Conservation (phyloP, 352 stramenopile genomes). For the Pythium chondricola region DNA sequence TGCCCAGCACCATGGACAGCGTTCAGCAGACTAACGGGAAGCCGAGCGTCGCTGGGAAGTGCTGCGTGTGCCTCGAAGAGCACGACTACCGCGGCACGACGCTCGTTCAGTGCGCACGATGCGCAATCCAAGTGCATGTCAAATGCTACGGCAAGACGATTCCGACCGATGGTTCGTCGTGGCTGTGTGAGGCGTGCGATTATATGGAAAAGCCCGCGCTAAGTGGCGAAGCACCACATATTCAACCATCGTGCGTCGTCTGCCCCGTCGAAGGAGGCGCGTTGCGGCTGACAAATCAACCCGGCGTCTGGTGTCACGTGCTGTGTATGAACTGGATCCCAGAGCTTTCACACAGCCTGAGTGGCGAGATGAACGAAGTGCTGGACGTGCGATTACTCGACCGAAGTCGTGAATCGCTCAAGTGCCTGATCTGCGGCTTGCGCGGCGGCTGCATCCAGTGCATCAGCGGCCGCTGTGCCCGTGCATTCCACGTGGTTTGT, state of each 20-base stretch:
- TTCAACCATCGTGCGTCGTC: constrained; percentile 56
- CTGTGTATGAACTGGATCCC: constrained; percentile 85
- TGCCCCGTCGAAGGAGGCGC: constrained; percentile 66
- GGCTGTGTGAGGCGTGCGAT: constrained; percentile 65
- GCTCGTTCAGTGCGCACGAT: constrained; percentile 58
- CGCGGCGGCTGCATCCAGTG: constrained; percentile 86
- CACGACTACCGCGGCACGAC: constrained; percentile 51
- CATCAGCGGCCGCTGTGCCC: constrained; percentile 73
- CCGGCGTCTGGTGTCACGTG: constrained; percentile 71
- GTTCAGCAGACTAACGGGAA: not conserved
- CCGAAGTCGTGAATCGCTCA: constrained; percentile 57
- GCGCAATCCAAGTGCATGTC: constrained; percentile 61
- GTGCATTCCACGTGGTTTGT: constrained; percentile 80
- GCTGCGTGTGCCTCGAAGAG: constrained; percentile 72
- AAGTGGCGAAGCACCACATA: not conserved
- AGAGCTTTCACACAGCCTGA: constrained; percentile 72
- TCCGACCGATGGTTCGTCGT: constrained; percentile 28
- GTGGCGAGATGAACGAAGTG: constrained; percentile 45
- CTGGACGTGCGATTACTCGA: constrained; percentile 67
- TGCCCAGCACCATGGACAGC: no score
- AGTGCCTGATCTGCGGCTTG: constrained; percentile 76
- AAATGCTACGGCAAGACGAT: constrained; percentile 73
- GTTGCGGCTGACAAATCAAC: constrained; percentile 54
- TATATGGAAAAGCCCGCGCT: constrained; percentile 16
- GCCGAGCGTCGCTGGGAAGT: constrained; percentile 13